Evolutionary conservation across 495 filamentous ascomycete species (phyloP).

Genomic region (Hypoxylon fuscum): DNA sequence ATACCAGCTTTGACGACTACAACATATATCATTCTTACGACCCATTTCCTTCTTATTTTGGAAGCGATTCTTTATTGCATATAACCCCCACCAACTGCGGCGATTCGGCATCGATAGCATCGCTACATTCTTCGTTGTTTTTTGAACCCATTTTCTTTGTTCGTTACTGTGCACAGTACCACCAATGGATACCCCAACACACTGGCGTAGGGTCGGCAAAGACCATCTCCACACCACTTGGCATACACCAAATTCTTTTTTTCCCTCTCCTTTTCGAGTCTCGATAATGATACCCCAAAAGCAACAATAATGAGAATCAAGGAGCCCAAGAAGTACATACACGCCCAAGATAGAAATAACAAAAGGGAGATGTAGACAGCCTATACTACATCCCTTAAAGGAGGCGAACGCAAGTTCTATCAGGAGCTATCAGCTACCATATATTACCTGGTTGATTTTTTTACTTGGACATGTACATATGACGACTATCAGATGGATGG

Average conservation of each 20-base stretch:
- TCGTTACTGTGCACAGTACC: constrained; percentile 32
- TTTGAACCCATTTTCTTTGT: constrained; percentile 28
- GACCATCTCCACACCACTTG: constrained; percentile 39
- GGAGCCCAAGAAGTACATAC: constrained; percentile 22
- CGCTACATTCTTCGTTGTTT: constrained; percentile 20
- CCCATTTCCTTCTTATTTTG: constrained; percentile 30
- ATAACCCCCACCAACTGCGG: constrained; percentile 34
- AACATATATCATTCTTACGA: constrained; percentile 25
- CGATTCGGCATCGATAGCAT: constrained; percentile 26
- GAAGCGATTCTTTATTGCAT: constrained; percentile 36
- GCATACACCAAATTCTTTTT: constrained; percentile 19
- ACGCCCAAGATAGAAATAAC: constrained; percentile 20
- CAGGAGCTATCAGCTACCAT: constrained; percentile 8
- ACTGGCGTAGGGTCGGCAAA: constrained; percentile 30
- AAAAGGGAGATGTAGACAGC: too few species aligned
- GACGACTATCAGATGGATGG: constrained; percentile 2
- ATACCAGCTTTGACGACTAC: constrained; percentile 1
- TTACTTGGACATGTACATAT: constrained; percentile 24
- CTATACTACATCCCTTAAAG: constrained; percentile 16
- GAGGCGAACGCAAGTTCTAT: constrained; percentile 26
- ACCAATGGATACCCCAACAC: constrained; percentile 34
- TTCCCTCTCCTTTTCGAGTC: constrained; percentile 28
- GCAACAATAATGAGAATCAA: constrained; percentile 29
- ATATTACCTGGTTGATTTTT: neutral
- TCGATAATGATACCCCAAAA: constrained; percentile 44